These are phyloP conservation scores for Euclidium syriacum DNA, from an alignment of 345 rosid genomes.

Conservation along the genomic window DNA sequence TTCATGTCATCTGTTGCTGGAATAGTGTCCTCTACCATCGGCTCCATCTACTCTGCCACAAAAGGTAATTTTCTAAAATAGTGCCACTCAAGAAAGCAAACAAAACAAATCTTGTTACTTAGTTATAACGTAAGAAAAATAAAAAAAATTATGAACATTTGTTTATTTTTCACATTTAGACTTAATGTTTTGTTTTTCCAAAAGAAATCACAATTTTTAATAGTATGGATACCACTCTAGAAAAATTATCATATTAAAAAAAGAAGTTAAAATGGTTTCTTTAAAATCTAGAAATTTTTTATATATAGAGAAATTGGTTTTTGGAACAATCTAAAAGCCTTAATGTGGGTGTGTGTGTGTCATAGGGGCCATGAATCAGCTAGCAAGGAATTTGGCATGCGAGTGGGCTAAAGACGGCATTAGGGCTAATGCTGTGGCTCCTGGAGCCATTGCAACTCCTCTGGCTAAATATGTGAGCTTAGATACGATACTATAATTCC, in stretches of 20 bases:
- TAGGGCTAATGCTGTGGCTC: conserved; percentile 73
- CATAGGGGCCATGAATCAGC: conserved; percentile 68
- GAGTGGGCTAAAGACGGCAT: conserved; percentile 82
- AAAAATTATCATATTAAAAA: too few species aligned
- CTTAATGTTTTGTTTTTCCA: too few species aligned
- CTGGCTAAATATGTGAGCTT: conserved; percentile 56
- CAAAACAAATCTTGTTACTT: too few species aligned
- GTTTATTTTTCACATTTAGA: too few species aligned
- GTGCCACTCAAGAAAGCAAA: neutral
- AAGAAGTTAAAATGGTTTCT: too few species aligned
- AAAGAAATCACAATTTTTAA: too few species aligned
- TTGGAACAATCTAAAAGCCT: neutral
- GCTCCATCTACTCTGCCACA: conserved; percentile 44
- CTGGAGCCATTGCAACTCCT: conserved; percentile 69
- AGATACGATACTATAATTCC: neutral
- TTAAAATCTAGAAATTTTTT: too few species aligned
- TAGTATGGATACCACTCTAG: too few species aligned
- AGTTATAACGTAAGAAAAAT: too few species aligned
- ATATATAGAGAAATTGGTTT: neutral
- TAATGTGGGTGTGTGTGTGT: neutral
- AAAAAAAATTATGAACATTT: too few species aligned
- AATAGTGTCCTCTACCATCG: conserved; percentile 5
- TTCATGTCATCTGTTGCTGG: conserved; percentile 53
- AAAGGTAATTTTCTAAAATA: conserved; percentile 34
- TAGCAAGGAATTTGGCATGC: conserved; percentile 66